These are phyloP conservation scores for Actinomucor elegans DNA, from an alignment of 371 early-diverging fungal genomes.

Conservation along the genomic window DNA sequence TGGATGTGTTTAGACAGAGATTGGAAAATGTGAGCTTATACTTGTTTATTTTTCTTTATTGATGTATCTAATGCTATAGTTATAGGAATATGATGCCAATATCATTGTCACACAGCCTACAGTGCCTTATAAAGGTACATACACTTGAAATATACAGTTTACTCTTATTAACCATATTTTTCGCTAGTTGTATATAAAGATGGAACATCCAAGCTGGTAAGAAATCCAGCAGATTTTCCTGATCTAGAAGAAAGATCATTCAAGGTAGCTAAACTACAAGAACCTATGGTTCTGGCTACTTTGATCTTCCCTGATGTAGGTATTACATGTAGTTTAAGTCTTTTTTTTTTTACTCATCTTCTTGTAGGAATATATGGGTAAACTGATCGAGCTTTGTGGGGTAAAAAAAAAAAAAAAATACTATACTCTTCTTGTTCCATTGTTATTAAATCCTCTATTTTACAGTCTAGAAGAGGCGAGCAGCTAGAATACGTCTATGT, in stretches of 20 bases:
- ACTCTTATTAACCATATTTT: background rate
- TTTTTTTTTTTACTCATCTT: background rate
- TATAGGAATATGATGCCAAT: conserved; percentile 85
- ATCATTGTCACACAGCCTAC: conserved; percentile 93
- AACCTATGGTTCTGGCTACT: conserved; percentile 93
- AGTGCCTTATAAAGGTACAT: conserved; percentile 84
- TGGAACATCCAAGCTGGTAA: conserved; percentile 60
- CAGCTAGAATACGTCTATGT: conserved; percentile 83
- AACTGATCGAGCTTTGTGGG: conserved; percentile 87
- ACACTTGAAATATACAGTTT: background rate
- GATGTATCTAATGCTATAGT: background rate
- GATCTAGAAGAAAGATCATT: conserved; percentile 66
- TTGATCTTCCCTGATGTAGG: conserved; percentile 83
- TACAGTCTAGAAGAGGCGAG: conserved; percentile 74
- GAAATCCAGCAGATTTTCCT: conserved; percentile 94
- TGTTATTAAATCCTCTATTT: background rate
- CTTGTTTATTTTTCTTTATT: background rate
- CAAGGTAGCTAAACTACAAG: conserved; percentile 71
- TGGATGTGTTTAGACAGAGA: conserved; percentile 97
- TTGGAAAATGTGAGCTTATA: conserved; percentile 75
- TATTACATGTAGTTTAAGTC: background rate
- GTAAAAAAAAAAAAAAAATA: too few relatives aligned
- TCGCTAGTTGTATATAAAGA: conserved; percentile 54
- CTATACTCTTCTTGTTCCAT: too few relatives aligned
- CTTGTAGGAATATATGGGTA: conserved; percentile 79